These are phyloP conservation scores for Scheffersomyces segobiensis DNA, from an alignment of 1,139 yeast genomes.

Conservation along the genomic window DNA sequence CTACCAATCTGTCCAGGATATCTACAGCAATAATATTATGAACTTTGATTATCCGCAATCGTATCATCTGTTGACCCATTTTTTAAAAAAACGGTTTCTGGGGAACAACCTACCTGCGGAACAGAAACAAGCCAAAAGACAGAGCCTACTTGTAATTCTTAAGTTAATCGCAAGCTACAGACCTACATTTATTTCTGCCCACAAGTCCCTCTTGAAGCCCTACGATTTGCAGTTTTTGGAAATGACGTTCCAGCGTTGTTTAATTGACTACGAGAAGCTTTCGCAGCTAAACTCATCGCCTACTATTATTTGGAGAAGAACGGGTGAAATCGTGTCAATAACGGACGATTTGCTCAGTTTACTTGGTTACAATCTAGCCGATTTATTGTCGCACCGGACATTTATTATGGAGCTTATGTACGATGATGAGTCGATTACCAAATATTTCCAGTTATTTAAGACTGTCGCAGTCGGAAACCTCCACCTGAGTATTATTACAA, in stretches of 20 bases:
- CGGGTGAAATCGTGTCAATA: slow-evolving; percentile 74
- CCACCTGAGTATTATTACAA: slow-evolving; percentile 52
- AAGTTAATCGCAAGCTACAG: slow-evolving; percentile 69
- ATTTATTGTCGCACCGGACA: slow-evolving; percentile 52
- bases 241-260: slow-evolving; percentile 65
- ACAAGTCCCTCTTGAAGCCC: slow-evolving; percentile 61
- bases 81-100: slow-evolving; percentile 55
- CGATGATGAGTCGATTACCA: slow-evolving; percentile 47
- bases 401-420: slow-evolving; percentile 52
- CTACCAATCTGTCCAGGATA: slow-evolving; percentile 64
- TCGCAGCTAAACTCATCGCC: slow-evolving; percentile 64
- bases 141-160: slow-evolving; percentile 54
- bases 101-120: slow-evolving; percentile 33
- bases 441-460: slow-evolving; percentile 46
- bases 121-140: slow-evolving; percentile 37
- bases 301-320: slow-evolving; percentile 74
- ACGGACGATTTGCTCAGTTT: slow-evolving; percentile 66
- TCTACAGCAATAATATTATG: slow-evolving; percentile 54
- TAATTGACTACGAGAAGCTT: slow-evolving; percentile 63
- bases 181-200: slow-evolving; percentile 74
- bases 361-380: slow-evolving; percentile 54
- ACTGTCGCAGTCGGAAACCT: slow-evolving; percentile 53
- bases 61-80: slow-evolving; percentile 60
- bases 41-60: slow-evolving; percentile 70
- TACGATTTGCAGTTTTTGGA: slow-evolving; percentile 68